phyloP scores from a whole-genome alignment of 1,284 basidiomycete genomes.

The Trametes pubescens region DNA sequence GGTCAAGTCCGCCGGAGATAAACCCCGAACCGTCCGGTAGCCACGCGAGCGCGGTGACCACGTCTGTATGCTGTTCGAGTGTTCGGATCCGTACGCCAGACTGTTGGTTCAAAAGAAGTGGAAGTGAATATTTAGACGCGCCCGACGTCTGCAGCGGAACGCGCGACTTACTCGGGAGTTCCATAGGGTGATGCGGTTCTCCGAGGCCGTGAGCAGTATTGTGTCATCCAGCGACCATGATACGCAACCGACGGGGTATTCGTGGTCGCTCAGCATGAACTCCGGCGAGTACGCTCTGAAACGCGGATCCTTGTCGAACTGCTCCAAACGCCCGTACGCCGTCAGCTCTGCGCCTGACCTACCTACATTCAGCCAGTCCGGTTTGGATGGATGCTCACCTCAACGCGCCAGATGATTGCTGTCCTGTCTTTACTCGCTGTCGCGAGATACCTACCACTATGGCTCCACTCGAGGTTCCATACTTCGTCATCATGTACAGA shows the following conservation, averaged over 20 bases:
- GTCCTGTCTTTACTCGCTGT: conserved; percentile 88
- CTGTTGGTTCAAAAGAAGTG: conserved; percentile 53
- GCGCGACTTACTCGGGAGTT: conserved; percentile 72
- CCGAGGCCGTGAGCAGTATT: conserved; percentile 82
- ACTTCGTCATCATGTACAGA: conserved; percentile 93
- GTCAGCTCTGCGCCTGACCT: conserved; percentile 4
- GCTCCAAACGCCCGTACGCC: conserved; percentile 11
- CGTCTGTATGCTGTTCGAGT: conserved; percentile 80
- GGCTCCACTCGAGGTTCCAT: conserved; percentile 96
- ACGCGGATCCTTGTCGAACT: conserved; percentile 59
- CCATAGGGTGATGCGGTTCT: conserved; percentile 87
- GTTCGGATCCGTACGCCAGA: conserved; percentile 72
- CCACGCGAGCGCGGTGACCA: conserved; percentile 90
- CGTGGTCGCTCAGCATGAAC: conserved; percentile 76
- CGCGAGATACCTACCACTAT: conserved; percentile 86
- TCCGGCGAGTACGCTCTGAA: conserved; percentile 68
- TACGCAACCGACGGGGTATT: conserved; percentile 79
- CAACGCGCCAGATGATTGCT: conserved; percentile 90
- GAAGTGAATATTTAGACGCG: conserved; percentile 1
- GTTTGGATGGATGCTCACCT: conserved; percentile 61
- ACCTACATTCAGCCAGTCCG: no score
- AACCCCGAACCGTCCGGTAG: conserved; percentile 90
- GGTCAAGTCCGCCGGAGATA: conserved; percentile 90
- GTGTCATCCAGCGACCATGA: conserved; percentile 92
- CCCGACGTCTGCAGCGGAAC: not conserved